Percentiles rank a stretch among this genome's conserved stretches.
phyloP scores from a whole-genome alignment of 768 basidiomycete species.

The Cyclocybe cylindracea region DNA sequence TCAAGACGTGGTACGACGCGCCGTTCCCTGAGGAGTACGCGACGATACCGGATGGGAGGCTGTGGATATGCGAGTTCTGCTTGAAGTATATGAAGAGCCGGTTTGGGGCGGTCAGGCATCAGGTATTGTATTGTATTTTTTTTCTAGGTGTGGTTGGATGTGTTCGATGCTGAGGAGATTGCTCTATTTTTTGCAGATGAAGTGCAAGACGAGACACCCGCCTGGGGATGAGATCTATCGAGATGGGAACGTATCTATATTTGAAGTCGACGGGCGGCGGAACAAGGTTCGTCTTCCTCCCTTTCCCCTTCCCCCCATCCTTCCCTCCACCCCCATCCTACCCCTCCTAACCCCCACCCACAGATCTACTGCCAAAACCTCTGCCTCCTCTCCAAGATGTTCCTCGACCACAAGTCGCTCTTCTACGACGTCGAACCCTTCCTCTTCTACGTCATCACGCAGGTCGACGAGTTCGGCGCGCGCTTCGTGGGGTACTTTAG shows the following conservation, averaged over 20 bases:
- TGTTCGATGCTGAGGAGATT: no score
- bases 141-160: conserved; percentile 2
- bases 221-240: conserved; percentile 99
- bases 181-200: conserved; percentile 58
- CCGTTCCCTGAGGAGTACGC: conserved; percentile 99
- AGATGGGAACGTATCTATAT: conserved; percentile 85
- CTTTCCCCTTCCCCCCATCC: background rate
- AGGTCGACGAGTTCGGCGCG: conserved; percentile 85
- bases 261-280: conserved; percentile 97
- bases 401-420: conserved; percentile 96
- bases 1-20: conserved; percentile 98
- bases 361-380: conserved; percentile 99
- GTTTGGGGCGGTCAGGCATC: conserved; percentile 84
- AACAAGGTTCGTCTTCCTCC: conserved; percentile 68
- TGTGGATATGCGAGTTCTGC: conserved; percentile 99
- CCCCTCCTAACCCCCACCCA: conserved; percentile 1
- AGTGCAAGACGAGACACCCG: conserved; percentile 93
- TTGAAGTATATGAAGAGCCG: conserved; percentile 96
- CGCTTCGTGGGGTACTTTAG: conserved; percentile 98
- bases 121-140: conserved; percentile 42
- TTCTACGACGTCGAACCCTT: conserved; percentile 99
- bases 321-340: background rate
- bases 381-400: conserved; percentile 97
- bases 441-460: conserved; percentile 97
- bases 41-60: conserved; percentile 82